Evolutionary conservation across 345 rosid genomes (phyloP).

Genomic region (Gossypium bickii): DNA sequence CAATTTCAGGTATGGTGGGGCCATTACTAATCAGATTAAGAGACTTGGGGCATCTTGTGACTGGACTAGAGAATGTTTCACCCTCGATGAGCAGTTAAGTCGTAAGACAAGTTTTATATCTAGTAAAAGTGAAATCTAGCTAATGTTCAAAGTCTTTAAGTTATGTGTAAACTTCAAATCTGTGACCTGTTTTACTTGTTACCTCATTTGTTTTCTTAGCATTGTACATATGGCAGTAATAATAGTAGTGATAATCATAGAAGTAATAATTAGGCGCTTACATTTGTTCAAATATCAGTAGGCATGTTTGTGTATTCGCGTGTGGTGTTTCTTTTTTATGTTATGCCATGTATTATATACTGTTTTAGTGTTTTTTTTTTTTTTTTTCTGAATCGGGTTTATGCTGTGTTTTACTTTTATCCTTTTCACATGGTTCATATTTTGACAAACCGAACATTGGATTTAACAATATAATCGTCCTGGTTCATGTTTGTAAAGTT

Average conservation of each 20-base stretch:
- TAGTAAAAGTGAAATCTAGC: constrained; percentile 17
- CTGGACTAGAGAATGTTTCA: constrained; percentile 88
- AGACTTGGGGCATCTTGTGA: constrained; percentile 99
- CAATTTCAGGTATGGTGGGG: constrained; percentile 80
- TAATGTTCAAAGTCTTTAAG: constrained; percentile 6
- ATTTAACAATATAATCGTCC: no score
- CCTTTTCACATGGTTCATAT: no score
- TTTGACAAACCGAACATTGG: no score
- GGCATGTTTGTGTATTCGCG: no score
- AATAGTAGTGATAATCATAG: background rate
- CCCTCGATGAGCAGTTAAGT: constrained; percentile 95
- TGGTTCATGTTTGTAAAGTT: no score
- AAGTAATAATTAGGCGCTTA: background rate
- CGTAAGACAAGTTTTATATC: constrained; percentile 73
- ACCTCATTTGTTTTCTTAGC: background rate
- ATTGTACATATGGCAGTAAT: background rate
- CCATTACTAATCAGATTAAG: constrained; percentile 88
- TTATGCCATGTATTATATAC: no score
- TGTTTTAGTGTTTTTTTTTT: no score
- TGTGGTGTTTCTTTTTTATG: no score
- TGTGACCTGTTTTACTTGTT: background rate
- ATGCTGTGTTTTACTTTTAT: no score
- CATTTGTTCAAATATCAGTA: constrained; percentile 3
- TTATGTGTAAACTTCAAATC: constrained; percentile 10
- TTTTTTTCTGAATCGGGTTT: no score